Evolutionary conservation across 768 basidiomycete species (phyloP), one percentile per base, ranked within the genome.

Genomic region (Psilocybe azurescens): DNA sequence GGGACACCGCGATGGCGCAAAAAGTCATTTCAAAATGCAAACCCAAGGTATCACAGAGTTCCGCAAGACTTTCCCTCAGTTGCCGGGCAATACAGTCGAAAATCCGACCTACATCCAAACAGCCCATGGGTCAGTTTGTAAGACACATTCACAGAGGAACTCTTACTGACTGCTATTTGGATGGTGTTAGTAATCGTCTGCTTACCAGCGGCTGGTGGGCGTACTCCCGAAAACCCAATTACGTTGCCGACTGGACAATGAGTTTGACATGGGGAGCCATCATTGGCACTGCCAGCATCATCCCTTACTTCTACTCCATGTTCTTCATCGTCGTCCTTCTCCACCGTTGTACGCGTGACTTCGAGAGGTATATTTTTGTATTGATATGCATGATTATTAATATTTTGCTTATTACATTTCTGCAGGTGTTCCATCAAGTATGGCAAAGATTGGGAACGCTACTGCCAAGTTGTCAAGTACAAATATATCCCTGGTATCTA

Each of bases 11-110:
- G 2, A 97, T 95, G 94, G 88, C 94, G 3, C 97, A 99, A 73
- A 99, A 80, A 95, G 93, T 66, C 89, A 89, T 64, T 99, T 99
- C 86, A 97, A 97, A 74, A 97, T 98, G 91, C 91, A 97, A 73
- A 91, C 91, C 41, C 93, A 95, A 69, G 96, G 95, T 20, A 93
- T 92, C 67, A 89, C 84, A 68, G 83, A 80, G 41, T 91, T 89
- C 79, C 91, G 97, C 70, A 89, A 89, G 69, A 90, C 95, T 0
- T 99, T 99, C 89, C 97, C 97, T 59, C 93, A 96, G 70, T 79
- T 97, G 8, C 96, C 97, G 0, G 84, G 93, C 73, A 85, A 88
- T 63, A 87, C 86, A 5, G 77, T 98, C 63, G 76, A 93, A 70
- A 91, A 99, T 75, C 97, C 97, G 3, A 89, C 88, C 24, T 97